Percentiles rank a stretch among this genome's conserved stretches.
Conservation (phyloP, 805 yeast genomes). For the Ogataea nitratoaversa region DNA sequence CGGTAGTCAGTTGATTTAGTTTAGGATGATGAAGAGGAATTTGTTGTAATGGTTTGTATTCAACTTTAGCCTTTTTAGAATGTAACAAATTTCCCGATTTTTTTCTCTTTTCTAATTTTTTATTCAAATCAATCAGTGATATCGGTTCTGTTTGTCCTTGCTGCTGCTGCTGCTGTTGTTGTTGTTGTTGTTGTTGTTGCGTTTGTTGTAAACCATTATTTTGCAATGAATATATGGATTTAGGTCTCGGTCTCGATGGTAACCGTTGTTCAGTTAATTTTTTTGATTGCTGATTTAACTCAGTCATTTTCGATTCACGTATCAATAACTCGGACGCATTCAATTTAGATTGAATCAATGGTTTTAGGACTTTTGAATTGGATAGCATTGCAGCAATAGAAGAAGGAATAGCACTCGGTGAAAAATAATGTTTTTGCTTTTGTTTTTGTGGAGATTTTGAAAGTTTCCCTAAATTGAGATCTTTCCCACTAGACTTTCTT, state of each 20-base stretch:
- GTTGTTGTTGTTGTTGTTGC: too few relatives aligned
- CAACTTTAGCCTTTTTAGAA: constrained; percentile 9
- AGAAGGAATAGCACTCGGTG: not conserved
- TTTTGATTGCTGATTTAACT: constrained; percentile 11
- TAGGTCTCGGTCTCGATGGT: constrained; percentile 11
- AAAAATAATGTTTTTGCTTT: not conserved
- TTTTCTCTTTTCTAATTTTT: constrained; percentile 17
- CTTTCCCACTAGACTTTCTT: too few relatives aligned
- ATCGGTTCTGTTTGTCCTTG: constrained; percentile 12
- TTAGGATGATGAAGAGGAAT: constrained; percentile 18
- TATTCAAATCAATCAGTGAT: constrained; percentile 15
- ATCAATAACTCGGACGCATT: constrained; percentile 2
- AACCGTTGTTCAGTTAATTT: constrained; percentile 25
- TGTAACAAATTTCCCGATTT: constrained; percentile 13
- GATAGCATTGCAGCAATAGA: constrained; percentile 3
- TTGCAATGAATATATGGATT: constrained; percentile 2
- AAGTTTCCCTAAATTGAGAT: too few relatives aligned
- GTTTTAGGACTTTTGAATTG: constrained; percentile 13
- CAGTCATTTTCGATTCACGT: constrained; percentile 7
- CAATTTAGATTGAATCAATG: constrained; percentile 7
- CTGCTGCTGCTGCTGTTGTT: constrained; percentile 6
- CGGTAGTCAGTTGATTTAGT: constrained; percentile 5
- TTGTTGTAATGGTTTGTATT: constrained; percentile 8
- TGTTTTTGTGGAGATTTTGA: not conserved
- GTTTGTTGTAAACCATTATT: too few relatives aligned